These are phyloP conservation scores for Ceratocystis albifundus DNA, from an alignment of 2,329 filamentous ascomycete genomes.

Conservation along the genomic window DNA sequence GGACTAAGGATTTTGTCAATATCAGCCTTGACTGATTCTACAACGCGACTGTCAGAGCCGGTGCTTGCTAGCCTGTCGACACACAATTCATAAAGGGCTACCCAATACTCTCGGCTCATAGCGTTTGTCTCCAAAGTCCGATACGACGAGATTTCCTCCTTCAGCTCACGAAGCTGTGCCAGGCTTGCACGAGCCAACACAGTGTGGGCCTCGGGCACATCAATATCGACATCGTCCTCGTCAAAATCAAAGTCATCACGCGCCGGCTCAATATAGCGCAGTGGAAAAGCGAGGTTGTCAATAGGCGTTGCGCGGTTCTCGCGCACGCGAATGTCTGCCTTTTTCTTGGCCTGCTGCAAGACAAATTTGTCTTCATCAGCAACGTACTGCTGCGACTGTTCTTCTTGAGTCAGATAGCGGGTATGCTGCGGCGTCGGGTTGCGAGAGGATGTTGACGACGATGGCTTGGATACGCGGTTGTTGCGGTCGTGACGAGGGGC, in stretches of 20 bases:
- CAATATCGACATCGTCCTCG: constrained; percentile 59
- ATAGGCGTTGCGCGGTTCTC: constrained; percentile 85
- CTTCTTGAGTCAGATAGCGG: constrained; percentile 55
- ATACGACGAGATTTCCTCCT: constrained; percentile 72
- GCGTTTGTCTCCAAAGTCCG: constrained; percentile 65
- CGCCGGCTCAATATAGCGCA: constrained; percentile 77
- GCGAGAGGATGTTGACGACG: constrained; percentile 20
- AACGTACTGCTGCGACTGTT: constrained; percentile 72
- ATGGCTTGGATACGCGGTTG: constrained; percentile 46
- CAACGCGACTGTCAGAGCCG: constrained; percentile 57
- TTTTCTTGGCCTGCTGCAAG: constrained; percentile 93
- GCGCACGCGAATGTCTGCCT: constrained; percentile 86
- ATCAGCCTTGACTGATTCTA: constrained; percentile 72
- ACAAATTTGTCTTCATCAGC: constrained; percentile 94
- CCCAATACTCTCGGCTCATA: constrained; percentile 82
- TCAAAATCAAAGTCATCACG: constrained; percentile 79
- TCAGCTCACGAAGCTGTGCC: constrained; percentile 59
- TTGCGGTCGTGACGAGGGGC: constrained; percentile 45
- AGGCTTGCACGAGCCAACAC: constrained; percentile 54
- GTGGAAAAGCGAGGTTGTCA: constrained; percentile 82
- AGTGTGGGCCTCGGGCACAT: constrained; percentile 67
- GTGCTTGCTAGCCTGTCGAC: constrained; percentile 57
- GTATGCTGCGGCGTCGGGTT: neutral
- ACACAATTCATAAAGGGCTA: constrained; percentile 38
- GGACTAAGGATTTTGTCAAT: constrained; percentile 77